Percentiles rank a stretch among this genome's conserved stretches.
These are phyloP conservation scores for Saccharomycopsis sp. DNA, from an alignment of 805 yeast genomes.

Conservation along the genomic window DNA sequence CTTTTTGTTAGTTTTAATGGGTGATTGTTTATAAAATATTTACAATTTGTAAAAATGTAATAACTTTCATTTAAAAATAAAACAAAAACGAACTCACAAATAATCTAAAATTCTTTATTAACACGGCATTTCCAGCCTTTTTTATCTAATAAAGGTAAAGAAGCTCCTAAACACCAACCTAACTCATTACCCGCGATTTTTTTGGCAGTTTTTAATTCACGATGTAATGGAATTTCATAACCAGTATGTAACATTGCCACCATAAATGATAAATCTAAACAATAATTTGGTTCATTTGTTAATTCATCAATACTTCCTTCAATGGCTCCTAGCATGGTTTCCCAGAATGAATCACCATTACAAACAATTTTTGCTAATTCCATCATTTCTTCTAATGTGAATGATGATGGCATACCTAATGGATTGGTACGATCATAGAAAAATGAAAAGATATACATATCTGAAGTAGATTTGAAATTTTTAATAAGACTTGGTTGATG, in stretches of 20 bases:
- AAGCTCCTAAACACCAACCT: slow-evolving; percentile 99
- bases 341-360: slow-evolving; percentile 71
- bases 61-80: neutral
- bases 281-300: slow-evolving; percentile 82
- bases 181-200: slow-evolving; percentile 81
- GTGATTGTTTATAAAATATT: neutral
- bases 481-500: slow-evolving; percentile 87
- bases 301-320: slow-evolving; percentile 59
- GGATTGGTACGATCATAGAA: slow-evolving; percentile 94
- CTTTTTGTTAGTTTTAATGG: neutral
- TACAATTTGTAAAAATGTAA: neutral
- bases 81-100: neutral
- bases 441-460: slow-evolving; percentile 84
- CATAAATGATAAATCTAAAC: slow-evolving; percentile 86
- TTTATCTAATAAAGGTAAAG: slow-evolving; percentile 75
- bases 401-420: slow-evolving; percentile 86
- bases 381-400: slow-evolving; percentile 73
- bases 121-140: slow-evolving; percentile 58
- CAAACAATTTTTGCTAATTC: slow-evolving; percentile 82
- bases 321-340: slow-evolving; percentile 50
- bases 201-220: slow-evolving; percentile 90
- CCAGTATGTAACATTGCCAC: slow-evolving; percentile 90
- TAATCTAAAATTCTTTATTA: neutral
- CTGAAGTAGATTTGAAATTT: slow-evolving; percentile 63
- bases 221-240: slow-evolving; percentile 80